Percentiles rank a stretch among this genome's conserved stretches.
Conservation (phyloP, 257 asterid genomes). For the Perilla frutescens region DNA sequence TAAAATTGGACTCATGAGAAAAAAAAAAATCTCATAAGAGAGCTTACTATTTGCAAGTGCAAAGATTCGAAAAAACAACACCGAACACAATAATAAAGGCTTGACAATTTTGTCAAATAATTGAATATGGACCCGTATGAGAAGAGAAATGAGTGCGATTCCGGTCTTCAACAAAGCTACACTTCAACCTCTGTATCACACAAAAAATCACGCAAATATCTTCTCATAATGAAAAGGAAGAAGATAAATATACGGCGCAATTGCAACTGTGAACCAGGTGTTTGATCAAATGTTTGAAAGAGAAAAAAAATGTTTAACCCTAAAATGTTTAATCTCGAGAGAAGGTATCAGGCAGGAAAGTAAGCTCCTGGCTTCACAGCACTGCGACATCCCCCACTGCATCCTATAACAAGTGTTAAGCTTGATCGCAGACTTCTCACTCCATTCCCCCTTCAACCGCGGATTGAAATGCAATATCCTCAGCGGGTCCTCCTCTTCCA, state of each 20-base stretch:
- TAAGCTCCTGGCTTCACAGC: slow-evolving; percentile 42
- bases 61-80: background rate
- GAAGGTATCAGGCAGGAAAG: slow-evolving; percentile 49
- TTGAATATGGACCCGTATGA: slow-evolving; percentile 43
- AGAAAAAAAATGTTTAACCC: background rate
- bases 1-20: background rate
- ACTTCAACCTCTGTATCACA: slow-evolving; percentile 54
- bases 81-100: background rate
- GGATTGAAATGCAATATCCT: slow-evolving; percentile 87
- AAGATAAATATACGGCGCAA: slow-evolving; percentile 9
- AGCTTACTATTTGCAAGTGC: background rate
- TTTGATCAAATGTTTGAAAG: slow-evolving; percentile 52
- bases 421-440: slow-evolving; percentile 80
- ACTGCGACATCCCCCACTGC: slow-evolving; percentile 79
- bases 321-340: slow-evolving; percentile 48
- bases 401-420: slow-evolving; percentile 83
- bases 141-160: slow-evolving; percentile 41
- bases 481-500: slow-evolving; percentile 90
- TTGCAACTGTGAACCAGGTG: slow-evolving; percentile 32
- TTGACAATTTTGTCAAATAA: slow-evolving; percentile 9
- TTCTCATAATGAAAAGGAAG: background rate
- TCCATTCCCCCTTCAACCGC: slow-evolving; percentile 87
- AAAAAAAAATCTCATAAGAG: background rate
- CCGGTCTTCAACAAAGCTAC: slow-evolving; percentile 41
- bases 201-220: background rate